Percentiles rank a stretch among this genome's conserved stretches.
phyloP scores from a whole-genome alignment of 106 monocot species.

The Dendrobium catenatum region DNA sequence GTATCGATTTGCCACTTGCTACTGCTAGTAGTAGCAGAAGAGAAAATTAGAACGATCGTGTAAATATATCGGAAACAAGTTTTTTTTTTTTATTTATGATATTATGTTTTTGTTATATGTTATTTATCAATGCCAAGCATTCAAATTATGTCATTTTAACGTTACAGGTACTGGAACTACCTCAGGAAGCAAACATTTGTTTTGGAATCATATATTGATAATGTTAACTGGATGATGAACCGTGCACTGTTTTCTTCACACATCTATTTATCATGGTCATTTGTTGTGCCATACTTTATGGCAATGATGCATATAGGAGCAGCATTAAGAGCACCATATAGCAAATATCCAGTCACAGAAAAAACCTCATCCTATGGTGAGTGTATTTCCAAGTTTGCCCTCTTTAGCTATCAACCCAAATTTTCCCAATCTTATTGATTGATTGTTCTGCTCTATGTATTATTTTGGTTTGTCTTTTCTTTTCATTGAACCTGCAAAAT shows the following conservation, averaged over 20 bases:
- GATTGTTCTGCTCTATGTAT: neutral
- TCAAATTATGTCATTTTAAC: neutral
- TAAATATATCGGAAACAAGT: neutral
- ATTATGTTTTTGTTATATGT: neutral
- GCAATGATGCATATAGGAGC: constrained; percentile 58
- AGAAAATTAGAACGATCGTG: neutral
- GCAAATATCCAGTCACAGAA: constrained; percentile 37
- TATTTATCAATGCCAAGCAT: neutral
- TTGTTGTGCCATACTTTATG: constrained; percentile 83
- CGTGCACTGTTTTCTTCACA: constrained; percentile 87
- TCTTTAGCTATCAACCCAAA: neutral
- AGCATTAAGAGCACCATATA: constrained; percentile 60
- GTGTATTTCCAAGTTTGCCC: neutral
- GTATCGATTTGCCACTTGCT: constrained; percentile 15
- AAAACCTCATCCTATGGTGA: constrained; percentile 54
- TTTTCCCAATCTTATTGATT: neutral
- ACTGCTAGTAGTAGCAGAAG: neutral
- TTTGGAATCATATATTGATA: constrained; percentile 87
- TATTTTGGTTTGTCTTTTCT: neutral
- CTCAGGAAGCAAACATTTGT: constrained; percentile 99
- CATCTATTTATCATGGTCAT: constrained; percentile 91
- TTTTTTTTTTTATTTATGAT: neutral
- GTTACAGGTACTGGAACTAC: constrained; percentile 96
- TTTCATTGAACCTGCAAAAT: neutral
- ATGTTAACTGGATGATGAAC: constrained; percentile 94